phyloP scores from a whole-genome alignment of 2,329 filamentous ascomycete genomes.

The Coniosporium tulheliwenetii region DNA sequence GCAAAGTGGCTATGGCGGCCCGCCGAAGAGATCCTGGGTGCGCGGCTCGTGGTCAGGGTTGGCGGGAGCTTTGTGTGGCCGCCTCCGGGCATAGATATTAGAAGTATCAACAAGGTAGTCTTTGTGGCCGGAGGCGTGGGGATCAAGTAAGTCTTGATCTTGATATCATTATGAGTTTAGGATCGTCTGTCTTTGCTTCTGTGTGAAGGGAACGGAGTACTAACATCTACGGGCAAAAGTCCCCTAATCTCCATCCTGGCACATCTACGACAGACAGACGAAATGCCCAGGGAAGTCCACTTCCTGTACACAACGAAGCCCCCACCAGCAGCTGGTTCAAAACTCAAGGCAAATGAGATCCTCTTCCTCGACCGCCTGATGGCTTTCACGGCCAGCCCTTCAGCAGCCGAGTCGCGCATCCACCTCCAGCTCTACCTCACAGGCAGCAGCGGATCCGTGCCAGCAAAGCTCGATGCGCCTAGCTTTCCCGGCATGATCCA shows the following conservation, averaged over 20 bases:
- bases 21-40: constrained; percentile 37
- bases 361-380: constrained; percentile 32
- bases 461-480: background rate
- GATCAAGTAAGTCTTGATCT: constrained; percentile 45
- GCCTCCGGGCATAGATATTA: constrained; percentile 32
- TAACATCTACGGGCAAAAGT: constrained; percentile 17
- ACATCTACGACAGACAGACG: constrained; percentile 34
- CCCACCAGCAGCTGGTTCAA: too few species aligned
- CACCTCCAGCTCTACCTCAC: constrained; percentile 11
- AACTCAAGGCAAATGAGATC: constrained; percentile 17
- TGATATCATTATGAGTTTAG: constrained; percentile 4
- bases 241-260: constrained; percentile 62
- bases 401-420: background rate
- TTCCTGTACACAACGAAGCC: constrained; percentile 48
- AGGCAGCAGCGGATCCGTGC: background rate
- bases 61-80: constrained; percentile 76
- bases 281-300: constrained; percentile 29
- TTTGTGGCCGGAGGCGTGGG: constrained; percentile 72
- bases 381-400: constrained; percentile 8
- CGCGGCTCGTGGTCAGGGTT: constrained; percentile 49
- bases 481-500: constrained; percentile 9
- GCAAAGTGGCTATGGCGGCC: constrained; percentile 63
- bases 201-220: background rate
- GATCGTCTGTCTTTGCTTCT: background rate
- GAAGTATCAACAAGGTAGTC: constrained; percentile 42